Base-by-base conservation (phyloP, 768 basidiomycete species). In the Boletus bicolor region DNA sequence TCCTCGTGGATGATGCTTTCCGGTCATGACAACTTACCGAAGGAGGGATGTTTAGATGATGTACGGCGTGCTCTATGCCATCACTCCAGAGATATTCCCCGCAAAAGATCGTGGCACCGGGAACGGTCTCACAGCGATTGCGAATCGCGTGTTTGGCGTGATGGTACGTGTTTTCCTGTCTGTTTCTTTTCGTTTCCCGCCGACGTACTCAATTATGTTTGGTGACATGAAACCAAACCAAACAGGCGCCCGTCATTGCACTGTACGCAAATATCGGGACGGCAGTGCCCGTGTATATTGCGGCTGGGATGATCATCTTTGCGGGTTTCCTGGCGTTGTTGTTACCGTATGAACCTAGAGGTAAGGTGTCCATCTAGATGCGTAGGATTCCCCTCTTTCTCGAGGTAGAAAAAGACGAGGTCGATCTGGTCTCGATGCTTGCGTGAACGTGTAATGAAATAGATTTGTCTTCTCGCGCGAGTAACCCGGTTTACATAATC, bases 91-190 rank as follows among this genome's bases (percentile, higher is more conserved):
- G 68, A 74, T 86, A 5, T 87, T 88, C 67, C 83, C 86, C 11
- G 83, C 84, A 34, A 86, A 86, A 64, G 81, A 88, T 68, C 76
- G 87, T 36, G 87, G 87, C 0, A 90, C 87, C 0, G 87, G 87
- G 2, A 87, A 85, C 56, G 85, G 82, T 5, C 72, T 89, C 45
- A 79, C 79, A 1, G 77, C 84, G 7, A 83, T 82, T 1, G 81
- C 83, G 0, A 76, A 77, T 44, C 77, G 87, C 14, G 73, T 88
- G 15, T 89, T 88, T 66, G 84, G 89, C 4, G 78, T 90, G 49
- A 76, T 89, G 61, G 88, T 87, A 57, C 54, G 61, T 56, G 12
- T 34, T 14, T 39, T 36, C 4, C 24, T 2, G 21, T 24, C n/a
- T n/a, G 17, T 11, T 1, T 15, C 7, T 11, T 38, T n/a, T 32